These are phyloP conservation scores for Setaria italica DNA, from an alignment of 202 grass and related monocot genomes.

Conservation along the genomic window DNA sequence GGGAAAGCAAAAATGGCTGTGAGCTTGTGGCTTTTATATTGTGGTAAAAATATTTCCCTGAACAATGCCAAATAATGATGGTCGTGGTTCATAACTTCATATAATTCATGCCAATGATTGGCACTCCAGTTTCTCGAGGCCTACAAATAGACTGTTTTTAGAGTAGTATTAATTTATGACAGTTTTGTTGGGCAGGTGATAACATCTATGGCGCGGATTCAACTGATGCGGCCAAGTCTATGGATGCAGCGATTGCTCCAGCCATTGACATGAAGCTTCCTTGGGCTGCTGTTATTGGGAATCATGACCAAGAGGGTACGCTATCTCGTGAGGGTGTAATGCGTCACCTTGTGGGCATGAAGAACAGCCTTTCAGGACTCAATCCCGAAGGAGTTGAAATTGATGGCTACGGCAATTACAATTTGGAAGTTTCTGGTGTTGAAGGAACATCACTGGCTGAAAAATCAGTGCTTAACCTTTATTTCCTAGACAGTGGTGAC, in stretches of 20 bases:
- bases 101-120: neutral
- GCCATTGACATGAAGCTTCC: constrained; percentile 73
- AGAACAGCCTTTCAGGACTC: constrained; percentile 72
- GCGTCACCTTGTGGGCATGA: constrained; percentile 82
- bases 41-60: neutral
- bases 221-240: constrained; percentile 70
- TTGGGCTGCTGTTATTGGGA: constrained; percentile 90
- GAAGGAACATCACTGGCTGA: constrained; percentile 66
- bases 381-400: constrained; percentile 78
- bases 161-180: neutral
- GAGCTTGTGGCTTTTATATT: neutral
- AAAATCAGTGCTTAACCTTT: constrained; percentile 95
- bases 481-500: constrained; percentile 94
- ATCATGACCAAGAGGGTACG: constrained; percentile 91
- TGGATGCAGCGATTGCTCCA: constrained; percentile 81
- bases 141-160: neutral
- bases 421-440: constrained; percentile 73
- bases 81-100: neutral
- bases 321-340: constrained; percentile 86
- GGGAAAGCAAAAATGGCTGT: neutral
- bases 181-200: constrained; percentile 62
- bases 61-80: neutral
- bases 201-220: constrained; percentile 81
- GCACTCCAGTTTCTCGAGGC: neutral
- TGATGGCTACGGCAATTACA: constrained; percentile 91